Evolutionary conservation across 352 stramenopile species (phyloP).

Genomic region (Pythium phragmitis): DNA sequence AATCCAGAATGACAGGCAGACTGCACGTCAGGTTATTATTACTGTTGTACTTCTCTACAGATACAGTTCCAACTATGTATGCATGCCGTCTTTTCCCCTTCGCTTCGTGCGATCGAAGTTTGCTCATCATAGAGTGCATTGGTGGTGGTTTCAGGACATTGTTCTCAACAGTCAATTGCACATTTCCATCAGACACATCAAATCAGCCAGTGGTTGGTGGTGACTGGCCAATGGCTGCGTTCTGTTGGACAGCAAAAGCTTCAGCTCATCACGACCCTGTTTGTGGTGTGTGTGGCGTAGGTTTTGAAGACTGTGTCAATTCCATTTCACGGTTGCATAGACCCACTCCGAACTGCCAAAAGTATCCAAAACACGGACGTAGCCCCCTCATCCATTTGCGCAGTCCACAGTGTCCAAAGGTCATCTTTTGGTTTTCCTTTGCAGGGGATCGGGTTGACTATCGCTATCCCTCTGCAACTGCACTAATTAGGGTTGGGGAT

Average conservation of each 20-base stretch:
- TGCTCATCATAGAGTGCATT: neutral
- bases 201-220: neutral
- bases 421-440: neutral
- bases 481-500: slow-evolving; percentile 13
- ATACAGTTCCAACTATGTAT: too few species aligned
- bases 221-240: slow-evolving; percentile 6
- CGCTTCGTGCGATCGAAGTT: slow-evolving; percentile 7
- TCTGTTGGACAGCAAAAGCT: neutral
- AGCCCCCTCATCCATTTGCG: too few species aligned
- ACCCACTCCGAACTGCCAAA: neutral
- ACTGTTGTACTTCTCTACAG: too few species aligned
- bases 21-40: too few species aligned
- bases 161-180: neutral
- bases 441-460: slow-evolving; percentile 13
- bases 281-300: slow-evolving; percentile 5
- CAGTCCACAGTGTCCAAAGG: too few species aligned
- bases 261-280: neutral
- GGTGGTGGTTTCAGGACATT: neutral
- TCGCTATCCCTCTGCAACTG: slow-evolving; percentile 8
- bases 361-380: slow-evolving; percentile 1
- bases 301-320: neutral
- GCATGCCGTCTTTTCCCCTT: neutral
- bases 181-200: neutral
- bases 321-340: slow-evolving; percentile 5
- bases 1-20: neutral